Base-by-base conservation (phyloP, 805 yeast species). In the Peterozyma xylosa region DNA sequence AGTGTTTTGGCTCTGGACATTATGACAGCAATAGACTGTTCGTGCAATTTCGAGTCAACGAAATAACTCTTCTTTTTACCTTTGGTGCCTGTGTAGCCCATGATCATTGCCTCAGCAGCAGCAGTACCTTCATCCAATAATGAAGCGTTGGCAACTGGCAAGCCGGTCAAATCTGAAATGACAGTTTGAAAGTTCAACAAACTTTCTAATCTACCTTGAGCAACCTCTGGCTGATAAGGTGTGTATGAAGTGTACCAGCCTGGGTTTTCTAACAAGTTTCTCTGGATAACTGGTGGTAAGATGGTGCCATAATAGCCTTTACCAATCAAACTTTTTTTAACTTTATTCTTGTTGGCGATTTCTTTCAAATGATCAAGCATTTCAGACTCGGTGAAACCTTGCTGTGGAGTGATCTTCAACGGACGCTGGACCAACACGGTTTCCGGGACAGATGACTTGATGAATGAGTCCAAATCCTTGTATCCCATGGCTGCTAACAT, bases 211-310 rank as follows among this genome's bases (percentile, higher is more conserved):
- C 99, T 80, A 43, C 99, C 99, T 66, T 93, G 99, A 1, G 96
- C 85, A 46, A 93, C 90, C 63, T 93, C 99, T 1, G 99, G 96
- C 68, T 93, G 99, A 63, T 93, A 93, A 33, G 99, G 99, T 18
- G 99, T 93, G 62, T 93, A 93, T 1, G 97, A 88, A 16, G 99
- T 93, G 71, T 93, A 93, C 99, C 99, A 93, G 59, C 89, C 96
- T 5, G 99, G 99, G 48, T 83, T 79, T 64, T 93, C 99, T 45
- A 93, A 68, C 46, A 93, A 64, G 57, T 93, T 93, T 60, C 99
- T 80, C 68, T 87, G 95, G 53, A 93, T 86, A 33, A 91, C 96
- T 1, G 95, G 84, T 0, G 99, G 99, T 38, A 87, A 69, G 42
- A 76, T 71, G 0, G 98, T 91, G 47, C 95, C 95, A 53, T 87